Percentiles rank a stretch among this genome's conserved stretches.
Evolutionary conservation across 805 yeast genomes (phyloP).

Genomic region (Yamadazyma ubonensis): DNA sequence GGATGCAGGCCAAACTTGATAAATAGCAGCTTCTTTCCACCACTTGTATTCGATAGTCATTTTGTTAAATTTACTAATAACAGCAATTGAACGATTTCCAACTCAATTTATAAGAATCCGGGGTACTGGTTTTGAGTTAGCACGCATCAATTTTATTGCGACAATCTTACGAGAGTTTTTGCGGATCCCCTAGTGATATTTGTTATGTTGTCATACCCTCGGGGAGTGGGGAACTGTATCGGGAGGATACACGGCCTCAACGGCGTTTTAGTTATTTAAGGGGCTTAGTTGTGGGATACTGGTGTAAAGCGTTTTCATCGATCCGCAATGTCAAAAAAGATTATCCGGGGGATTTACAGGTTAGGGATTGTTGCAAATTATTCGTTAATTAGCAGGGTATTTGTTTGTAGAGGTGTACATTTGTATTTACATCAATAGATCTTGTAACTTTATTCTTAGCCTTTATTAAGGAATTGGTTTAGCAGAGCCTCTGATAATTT

Average conservation of each 20-base stretch:
- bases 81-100: no score
- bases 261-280: not conserved
- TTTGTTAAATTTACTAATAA: not conserved
- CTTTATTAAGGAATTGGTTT: no score
- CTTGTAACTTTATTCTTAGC: no score
- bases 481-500: no score
- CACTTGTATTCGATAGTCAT: slow-evolving; percentile 23
- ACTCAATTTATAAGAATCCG: slow-evolving; percentile 2
- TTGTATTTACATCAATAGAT: no score
- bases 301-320: no score
- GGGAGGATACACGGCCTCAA: not conserved
- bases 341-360: no score
- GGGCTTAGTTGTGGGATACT: not conserved
- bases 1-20: slow-evolving; percentile 63
- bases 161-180: slow-evolving; percentile 10
- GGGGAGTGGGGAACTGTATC: not conserved
- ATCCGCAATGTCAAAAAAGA: no score
- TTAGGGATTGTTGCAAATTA: no score
- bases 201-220: not conserved
- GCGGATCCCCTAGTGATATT: not conserved
- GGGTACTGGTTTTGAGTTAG: slow-evolving; percentile 2
- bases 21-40: slow-evolving; percentile 60
- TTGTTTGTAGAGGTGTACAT: no score
- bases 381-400: no score
- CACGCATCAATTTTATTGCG: slow-evolving; percentile 7